These are phyloP conservation scores for Ajuga chamaepitys DNA, from an alignment of 257 asterid genomes.

Conservation along the genomic window DNA sequence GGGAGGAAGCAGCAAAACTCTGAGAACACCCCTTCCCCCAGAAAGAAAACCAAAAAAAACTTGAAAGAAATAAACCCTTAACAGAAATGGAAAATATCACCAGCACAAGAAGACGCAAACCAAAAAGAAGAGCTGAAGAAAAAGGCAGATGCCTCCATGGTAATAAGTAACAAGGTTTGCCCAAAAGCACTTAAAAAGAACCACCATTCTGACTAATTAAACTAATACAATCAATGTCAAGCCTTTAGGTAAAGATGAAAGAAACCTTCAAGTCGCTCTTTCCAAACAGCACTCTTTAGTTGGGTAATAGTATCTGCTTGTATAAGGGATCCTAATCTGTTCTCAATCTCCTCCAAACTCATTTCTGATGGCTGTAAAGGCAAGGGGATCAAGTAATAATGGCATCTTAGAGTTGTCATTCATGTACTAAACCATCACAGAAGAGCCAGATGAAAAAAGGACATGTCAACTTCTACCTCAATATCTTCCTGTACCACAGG, in stretches of 20 bases:
- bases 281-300: constrained; percentile 92
- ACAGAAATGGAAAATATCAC: too few relatives aligned
- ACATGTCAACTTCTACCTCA: constrained; percentile 44
- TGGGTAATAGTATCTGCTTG: constrained; percentile 74
- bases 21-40: too few relatives aligned
- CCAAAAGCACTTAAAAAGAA: background rate
- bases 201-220: background rate
- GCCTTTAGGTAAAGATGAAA: constrained; percentile 17
- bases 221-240: background rate
- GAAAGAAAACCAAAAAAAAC: too few relatives aligned
- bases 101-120: too few relatives aligned
- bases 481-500: constrained; percentile 75
- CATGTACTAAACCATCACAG: background rate
- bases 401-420: background rate
- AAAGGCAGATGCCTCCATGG: too few relatives aligned
- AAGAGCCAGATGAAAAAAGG: background rate
- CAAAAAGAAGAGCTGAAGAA: too few relatives aligned
- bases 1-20: too few relatives aligned
- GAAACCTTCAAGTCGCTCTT: constrained; percentile 97
- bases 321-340: constrained; percentile 75
- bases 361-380: constrained; percentile 77
- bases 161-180: too few relatives aligned
- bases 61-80: too few relatives aligned
- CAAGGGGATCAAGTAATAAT: constrained; percentile 10
- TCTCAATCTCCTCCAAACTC: constrained; percentile 98